phyloP scores from a whole-genome alignment of 495 filamentous ascomycete species.

The Penicillium simplicissimum region DNA sequence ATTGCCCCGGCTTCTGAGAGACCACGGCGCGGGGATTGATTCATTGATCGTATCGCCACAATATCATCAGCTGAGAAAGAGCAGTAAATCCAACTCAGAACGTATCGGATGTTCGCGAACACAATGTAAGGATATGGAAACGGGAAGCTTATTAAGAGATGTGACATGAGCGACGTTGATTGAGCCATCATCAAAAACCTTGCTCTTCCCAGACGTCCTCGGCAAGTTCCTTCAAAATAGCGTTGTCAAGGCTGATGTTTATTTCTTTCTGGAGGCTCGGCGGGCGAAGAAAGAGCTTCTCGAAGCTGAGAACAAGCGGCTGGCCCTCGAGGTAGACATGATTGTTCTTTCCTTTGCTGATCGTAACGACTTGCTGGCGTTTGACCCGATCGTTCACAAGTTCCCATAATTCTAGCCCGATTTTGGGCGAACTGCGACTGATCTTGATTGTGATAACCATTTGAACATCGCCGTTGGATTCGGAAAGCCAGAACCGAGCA shows the following conservation, averaged over 20 bases:
- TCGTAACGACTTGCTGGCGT: background rate
- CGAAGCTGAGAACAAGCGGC: background rate
- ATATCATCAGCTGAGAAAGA: no score
- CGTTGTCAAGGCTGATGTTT: background rate
- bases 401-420: background rate
- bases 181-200: no score
- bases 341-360: background rate
- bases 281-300: background rate
- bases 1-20: no score
- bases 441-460: background rate
- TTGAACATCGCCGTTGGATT: background rate
- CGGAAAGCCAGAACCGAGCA: slow-evolving; percentile 2
- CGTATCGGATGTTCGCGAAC: no score
- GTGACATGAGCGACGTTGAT: no score
- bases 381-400: background rate
- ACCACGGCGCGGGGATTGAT: no score
- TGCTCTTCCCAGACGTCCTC: background rate
- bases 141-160: no score
- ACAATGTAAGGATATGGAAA: no score
- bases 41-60: no score
- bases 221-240: background rate
- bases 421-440: background rate
- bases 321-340: background rate
- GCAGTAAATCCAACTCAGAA: no score
- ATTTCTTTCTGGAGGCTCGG: background rate